Percentiles rank a stretch among this genome's conserved stretches.
Evolutionary conservation across 495 filamentous ascomycete species (phyloP).

Genomic region (Daldinia grandis): DNA sequence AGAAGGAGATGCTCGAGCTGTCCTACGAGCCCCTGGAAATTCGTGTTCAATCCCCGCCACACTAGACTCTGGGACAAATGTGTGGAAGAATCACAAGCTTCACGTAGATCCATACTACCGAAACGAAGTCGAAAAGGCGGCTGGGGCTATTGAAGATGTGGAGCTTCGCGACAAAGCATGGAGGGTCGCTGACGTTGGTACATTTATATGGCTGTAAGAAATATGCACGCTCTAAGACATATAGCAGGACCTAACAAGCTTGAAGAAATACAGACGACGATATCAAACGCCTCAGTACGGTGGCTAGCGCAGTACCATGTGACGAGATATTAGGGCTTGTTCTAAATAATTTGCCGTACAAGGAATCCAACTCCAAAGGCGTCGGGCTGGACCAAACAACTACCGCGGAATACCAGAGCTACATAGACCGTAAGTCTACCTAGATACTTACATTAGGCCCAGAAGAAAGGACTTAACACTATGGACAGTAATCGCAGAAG

Average conservation of each 20-base stretch:
- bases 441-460: background rate
- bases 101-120: slow-evolving; percentile 52
- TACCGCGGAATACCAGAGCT: background rate
- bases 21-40: slow-evolving; percentile 1
- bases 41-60: slow-evolving; percentile 43
- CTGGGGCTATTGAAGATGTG: slow-evolving; percentile 12
- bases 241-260: background rate
- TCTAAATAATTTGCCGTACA: slow-evolving; percentile 19
- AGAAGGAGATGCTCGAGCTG: background rate
- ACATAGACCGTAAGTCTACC: slow-evolving; percentile 4
- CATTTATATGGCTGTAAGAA: slow-evolving; percentile 23
- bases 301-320: slow-evolving; percentile 15
- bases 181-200: slow-evolving; percentile 9
- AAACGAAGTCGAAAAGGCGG: slow-evolving; percentile 48
- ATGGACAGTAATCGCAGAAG: slow-evolving; percentile 56
- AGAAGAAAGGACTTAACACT: background rate
- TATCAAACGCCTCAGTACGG: background rate
- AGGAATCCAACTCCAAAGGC: background rate
- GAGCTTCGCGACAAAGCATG: slow-evolving; percentile 14
- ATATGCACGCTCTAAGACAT: background rate
- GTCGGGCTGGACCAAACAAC: background rate
- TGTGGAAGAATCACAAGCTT: slow-evolving; percentile 46
- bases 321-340: slow-evolving; percentile 25
- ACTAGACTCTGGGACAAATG: slow-evolving; percentile 43
- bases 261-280: slow-evolving; percentile 17